A percentile compares a stretch with the other conserved stretches of the same genome.
Conservation (phyloP, 805 yeast genomes). For the Suhomyces prunicola region DNA sequence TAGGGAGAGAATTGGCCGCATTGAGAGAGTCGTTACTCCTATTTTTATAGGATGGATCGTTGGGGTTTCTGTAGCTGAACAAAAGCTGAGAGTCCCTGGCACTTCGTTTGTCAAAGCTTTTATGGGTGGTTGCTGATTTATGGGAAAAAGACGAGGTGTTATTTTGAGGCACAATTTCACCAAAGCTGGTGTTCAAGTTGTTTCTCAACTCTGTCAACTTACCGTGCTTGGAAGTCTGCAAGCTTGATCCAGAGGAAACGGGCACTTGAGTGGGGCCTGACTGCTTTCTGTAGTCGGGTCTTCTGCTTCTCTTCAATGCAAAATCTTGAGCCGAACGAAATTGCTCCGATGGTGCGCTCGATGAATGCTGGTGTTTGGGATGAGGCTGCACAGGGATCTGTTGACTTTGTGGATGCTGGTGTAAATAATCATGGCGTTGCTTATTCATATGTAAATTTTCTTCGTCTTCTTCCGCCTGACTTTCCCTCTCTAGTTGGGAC, state of each 20-base stretch:
- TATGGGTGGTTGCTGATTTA: slow-evolving; percentile 2
- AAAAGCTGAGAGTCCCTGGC: slow-evolving; percentile 33
- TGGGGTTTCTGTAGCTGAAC: slow-evolving; percentile 33
- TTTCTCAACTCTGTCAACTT: slow-evolving; percentile 24
- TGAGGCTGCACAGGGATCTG: background rate
- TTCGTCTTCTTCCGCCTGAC: background rate
- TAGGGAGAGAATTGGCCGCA: background rate
- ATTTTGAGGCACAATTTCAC: slow-evolving; percentile 6
- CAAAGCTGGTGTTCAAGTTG: slow-evolving; percentile 12
- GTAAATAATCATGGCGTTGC: background rate
- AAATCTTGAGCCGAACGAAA: slow-evolving; percentile 15
- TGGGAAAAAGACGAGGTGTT: background rate
- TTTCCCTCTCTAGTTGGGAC: slow-evolving; percentile 8
- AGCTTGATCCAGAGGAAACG: slow-evolving; percentile 20
- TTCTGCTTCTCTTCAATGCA: slow-evolving; percentile 36
- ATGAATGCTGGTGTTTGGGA: background rate
- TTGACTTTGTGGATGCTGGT: background rate
- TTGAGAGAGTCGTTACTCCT: background rate
- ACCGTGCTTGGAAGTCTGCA: slow-evolving; percentile 22
- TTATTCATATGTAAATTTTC: background rate
- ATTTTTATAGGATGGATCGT: slow-evolving; percentile 6
- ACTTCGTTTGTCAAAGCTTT: slow-evolving; percentile 9
- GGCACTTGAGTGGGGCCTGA: slow-evolving; percentile 6
- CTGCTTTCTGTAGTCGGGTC: slow-evolving; percentile 38
- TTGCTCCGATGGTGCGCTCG: background rate